A percentile compares a stretch with the other conserved stretches of the same genome.
phyloP scores from a whole-genome alignment of 306 rosid species.

The Rosa lucieae region DNA sequence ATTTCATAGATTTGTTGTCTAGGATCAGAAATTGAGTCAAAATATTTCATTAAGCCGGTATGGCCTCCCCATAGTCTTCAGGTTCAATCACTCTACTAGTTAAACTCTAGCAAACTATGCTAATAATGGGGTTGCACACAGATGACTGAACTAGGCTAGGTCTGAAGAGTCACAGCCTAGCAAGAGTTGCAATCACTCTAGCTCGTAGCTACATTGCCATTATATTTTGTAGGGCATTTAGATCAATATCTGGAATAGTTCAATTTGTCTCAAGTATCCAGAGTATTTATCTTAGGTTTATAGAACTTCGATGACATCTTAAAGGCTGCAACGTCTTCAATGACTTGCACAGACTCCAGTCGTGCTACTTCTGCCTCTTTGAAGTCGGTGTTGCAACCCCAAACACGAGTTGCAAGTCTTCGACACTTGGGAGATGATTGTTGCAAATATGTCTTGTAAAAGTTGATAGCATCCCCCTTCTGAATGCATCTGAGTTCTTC shows the following conservation, averaged over 20 bases:
- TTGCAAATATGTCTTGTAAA: slow-evolving; percentile 63
- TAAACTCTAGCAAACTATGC: neutral
- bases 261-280: slow-evolving; percentile 5
- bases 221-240: neutral
- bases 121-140: too few species aligned
- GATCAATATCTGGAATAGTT: neutral
- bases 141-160: too few species aligned
- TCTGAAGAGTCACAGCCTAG: too few species aligned
- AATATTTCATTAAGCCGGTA: neutral
- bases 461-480: slow-evolving; percentile 62
- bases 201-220: too few species aligned
- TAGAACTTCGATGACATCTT: slow-evolving; percentile 67
- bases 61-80: neutral
- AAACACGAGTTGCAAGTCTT: slow-evolving; percentile 63
- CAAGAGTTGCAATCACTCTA: too few species aligned
- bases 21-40: neutral
- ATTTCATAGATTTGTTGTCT: neutral
- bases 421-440: slow-evolving; percentile 70
- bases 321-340: slow-evolving; percentile 53
- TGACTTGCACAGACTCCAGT: slow-evolving; percentile 35
- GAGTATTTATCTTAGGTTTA: slow-evolving; percentile 24
- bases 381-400: slow-evolving; percentile 82
- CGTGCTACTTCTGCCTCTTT: slow-evolving; percentile 42
- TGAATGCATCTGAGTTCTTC: slow-evolving; percentile 60
- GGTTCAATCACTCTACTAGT: neutral